Conservation (phyloP, 805 yeast genomes). For the Lachancea mirantina region DNA sequence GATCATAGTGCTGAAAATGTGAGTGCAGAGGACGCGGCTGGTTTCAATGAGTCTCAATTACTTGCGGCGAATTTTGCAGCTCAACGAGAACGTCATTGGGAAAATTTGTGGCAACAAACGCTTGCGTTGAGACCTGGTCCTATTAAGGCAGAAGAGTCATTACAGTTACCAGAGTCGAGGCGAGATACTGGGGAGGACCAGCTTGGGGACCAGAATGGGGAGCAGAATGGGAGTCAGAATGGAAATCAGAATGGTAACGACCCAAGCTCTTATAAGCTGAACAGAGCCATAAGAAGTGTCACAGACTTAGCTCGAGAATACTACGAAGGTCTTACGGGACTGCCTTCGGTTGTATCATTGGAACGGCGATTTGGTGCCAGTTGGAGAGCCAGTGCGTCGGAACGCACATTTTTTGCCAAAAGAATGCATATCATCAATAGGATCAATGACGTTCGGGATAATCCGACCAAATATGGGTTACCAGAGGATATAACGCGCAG, state of each 20-base stretch:
- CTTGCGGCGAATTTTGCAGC: slow-evolving; percentile 1
- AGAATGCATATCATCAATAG: slow-evolving; percentile 24
- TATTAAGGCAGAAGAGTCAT: no score
- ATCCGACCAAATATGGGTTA: slow-evolving; percentile 19
- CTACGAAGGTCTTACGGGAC: slow-evolving; percentile 24
- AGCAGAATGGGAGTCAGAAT: no score
- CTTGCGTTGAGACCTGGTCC: no score
- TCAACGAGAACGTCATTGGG: slow-evolving; percentile 1
- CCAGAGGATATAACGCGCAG: slow-evolving; percentile 14
- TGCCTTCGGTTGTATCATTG: slow-evolving; percentile 22
- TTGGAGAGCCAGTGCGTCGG: slow-evolving; percentile 25
- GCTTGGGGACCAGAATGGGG: slow-evolving; percentile 6
- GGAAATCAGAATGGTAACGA: background rate
- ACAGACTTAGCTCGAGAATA: slow-evolving; percentile 25
- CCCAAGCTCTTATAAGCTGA: slow-evolving; percentile 15
- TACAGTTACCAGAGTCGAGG: slow-evolving; percentile 3
- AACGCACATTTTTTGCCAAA: slow-evolving; percentile 24
- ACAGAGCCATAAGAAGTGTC: slow-evolving; percentile 22
- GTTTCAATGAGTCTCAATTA: slow-evolving; percentile 2
- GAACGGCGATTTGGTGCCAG: slow-evolving; percentile 26
- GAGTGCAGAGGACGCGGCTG: slow-evolving; percentile 12
- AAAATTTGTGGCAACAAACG: no score
- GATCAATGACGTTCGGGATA: slow-evolving; percentile 17
- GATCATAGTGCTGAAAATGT: slow-evolving; percentile 21
- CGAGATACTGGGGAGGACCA: no score